Evolutionary conservation across 2,329 filamentous ascomycete genomes (phyloP).

Genomic region (Ophiostoma pallidulum): DNA sequence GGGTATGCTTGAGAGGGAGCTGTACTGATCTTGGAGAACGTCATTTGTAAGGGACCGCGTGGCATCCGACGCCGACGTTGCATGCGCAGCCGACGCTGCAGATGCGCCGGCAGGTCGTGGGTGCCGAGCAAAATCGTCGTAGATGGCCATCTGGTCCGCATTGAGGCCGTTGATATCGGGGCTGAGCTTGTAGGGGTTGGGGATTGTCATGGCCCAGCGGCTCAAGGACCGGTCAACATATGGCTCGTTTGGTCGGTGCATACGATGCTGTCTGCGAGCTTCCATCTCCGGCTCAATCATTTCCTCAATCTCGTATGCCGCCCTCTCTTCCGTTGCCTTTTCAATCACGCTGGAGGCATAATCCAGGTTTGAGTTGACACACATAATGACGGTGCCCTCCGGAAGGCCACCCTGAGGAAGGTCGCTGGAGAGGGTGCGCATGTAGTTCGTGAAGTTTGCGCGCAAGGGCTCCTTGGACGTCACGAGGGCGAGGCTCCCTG

Average conservation of each 20-base stretch:
- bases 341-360: constrained; percentile 89
- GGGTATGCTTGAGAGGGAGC: constrained; percentile 45
- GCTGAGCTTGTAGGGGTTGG: constrained; percentile 82
- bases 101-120: constrained; percentile 39
- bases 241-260: constrained; percentile 67
- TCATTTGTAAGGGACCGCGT: constrained; percentile 55
- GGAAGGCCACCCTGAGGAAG: constrained; percentile 69
- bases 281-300: constrained; percentile 78
- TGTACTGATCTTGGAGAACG: constrained; percentile 53
- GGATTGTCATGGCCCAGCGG: constrained; percentile 88
- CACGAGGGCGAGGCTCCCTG: constrained; percentile 88
- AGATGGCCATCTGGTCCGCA: constrained; percentile 86
- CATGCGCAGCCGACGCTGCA: constrained; percentile 42
- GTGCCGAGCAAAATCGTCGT: constrained; percentile 89
- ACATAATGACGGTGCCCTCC: constrained; percentile 95
- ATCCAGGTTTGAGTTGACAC: constrained; percentile 95
- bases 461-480: constrained; percentile 95
- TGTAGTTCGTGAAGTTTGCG: constrained; percentile 95
- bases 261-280: constrained; percentile 63
- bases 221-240: constrained; percentile 77
- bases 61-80: constrained; percentile 49
- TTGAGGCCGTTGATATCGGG: constrained; percentile 64
- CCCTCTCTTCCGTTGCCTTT: constrained; percentile 87
- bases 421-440: constrained; percentile 59
- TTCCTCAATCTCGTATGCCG: constrained; percentile 88